Evolutionary conservation across 176 grass and related monocot species (phyloP), one percentile per base, ranked within the genome.

Genomic region (Raddia guianensis): DNA sequence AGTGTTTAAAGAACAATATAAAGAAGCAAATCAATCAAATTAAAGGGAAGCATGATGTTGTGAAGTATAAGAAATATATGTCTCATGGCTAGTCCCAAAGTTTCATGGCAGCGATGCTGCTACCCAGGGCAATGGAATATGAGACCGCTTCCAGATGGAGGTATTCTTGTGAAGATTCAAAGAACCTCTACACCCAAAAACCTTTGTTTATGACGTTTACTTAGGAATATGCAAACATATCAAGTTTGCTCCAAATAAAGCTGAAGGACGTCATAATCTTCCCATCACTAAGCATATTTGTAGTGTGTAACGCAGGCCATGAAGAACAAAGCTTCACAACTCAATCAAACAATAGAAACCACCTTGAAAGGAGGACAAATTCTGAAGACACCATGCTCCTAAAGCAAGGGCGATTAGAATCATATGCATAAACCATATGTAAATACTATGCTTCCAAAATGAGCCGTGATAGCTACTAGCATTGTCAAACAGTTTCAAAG

Each of bases 71-170:
- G 7, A 67, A 47, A 80, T 63, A 58, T 80, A 84, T 76, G 76
- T 58, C 76, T 60, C 84, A 80, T 74, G 84, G 69, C 67, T 40
- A 86, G 72, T 71, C 65, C 78, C 34, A 53, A 61, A 82, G 35
- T 54, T 82, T 54, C 20, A 70, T 49, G 20, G 72, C 20, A 72
- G 15, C 57, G 43, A 71, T 0, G 47, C 73, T 12, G 0, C 57
- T 77, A 72, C 73, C 73, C 48, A 82, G 18, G 54, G 72, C 45
- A 0, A 76, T 76, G 72, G 65, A 82, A 82, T 76, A 81, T 47
- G 65, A 59, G 49, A 86, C 60, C 7, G 2, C 43, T 80, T 80
- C 18, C 18, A 50, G 50, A 61, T 52, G 77, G 77, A 86, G 77
- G 14, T 77, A 87, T 44, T 33, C 79, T 54, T 6, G 5, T 5